Base-by-base conservation (phyloP, 306 rosid species). In the Herpetospermum pedunculosum region DNA sequence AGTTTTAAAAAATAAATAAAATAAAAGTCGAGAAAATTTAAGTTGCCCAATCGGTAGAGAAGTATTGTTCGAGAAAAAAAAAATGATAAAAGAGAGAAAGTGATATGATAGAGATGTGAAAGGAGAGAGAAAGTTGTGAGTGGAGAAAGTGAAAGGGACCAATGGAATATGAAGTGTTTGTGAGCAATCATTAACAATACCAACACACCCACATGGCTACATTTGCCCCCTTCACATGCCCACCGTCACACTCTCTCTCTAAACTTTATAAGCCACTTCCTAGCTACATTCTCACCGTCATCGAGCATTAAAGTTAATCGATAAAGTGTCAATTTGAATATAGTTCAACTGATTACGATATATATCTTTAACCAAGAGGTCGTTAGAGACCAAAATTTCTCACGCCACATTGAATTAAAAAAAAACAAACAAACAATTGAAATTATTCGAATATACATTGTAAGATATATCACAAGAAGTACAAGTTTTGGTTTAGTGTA, bases 121-220 rank as follows among this genome's bases (percentile, higher is more conserved):
- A 19, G 16, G 34, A 23, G 38, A 13, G 54, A 68, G 37, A 68
- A 25, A 43, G 18, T 41, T 23, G 34, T 18, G 47, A 10, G 15
- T 16, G 70, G 9, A 16, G 3, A 58, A 38, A 2, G 47, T 2
- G 23, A 25, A 41, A 19, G 54, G 52, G 73, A 67, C 0, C 1
- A 43, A 68, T 43, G 6, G 54, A 69, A 41, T 69, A 69, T 69
- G 52, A 37, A 43, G 23, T 44, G 54, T 44, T 44, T 25, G 53
- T 26, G 73, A 13, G 55, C 25, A 69, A 44, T 69, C 14, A 69
- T 69, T 43, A 25, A 69, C 0, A 13, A 69, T 25, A 12, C 73
- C 73, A 69, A 69, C 73, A 43, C 25, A 44, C 73, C n/a, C 73
- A 69, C 73, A 43, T 69, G 73, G 55, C 38, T 26, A 9, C 41